Conservation (phyloP, 805 yeast genomes). For the Myxozyma udenii region DNA sequence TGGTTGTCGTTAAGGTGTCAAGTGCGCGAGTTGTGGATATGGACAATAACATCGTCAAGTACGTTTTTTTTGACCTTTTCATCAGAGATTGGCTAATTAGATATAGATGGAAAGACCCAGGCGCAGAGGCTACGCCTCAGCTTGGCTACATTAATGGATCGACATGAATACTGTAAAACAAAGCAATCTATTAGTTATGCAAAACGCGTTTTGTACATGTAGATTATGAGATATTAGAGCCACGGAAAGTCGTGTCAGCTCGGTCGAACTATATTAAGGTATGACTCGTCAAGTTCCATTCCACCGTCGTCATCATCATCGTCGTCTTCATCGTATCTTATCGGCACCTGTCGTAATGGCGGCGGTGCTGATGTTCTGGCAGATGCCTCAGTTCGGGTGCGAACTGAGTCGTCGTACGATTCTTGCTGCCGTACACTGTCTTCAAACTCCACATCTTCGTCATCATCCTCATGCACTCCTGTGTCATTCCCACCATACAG, state of each 20-base stretch:
- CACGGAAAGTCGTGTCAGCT: neutral
- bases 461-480: neutral
- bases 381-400: constrained; percentile 7
- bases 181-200: too few relatives aligned
- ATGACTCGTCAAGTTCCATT: constrained; percentile 21
- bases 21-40: constrained; percentile 78
- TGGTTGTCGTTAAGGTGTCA: constrained; percentile 61
- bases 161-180: too few relatives aligned
- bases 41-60: constrained; percentile 50
- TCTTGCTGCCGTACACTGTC: neutral
- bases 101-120: constrained; percentile 27
- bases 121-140: constrained; percentile 23
- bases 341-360: constrained; percentile 3
- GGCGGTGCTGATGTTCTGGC: neutral
- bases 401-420: constrained; percentile 4
- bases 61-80: neutral
- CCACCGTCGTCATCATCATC: constrained; percentile 16
- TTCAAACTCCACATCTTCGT: neutral
- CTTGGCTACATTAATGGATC: neutral
- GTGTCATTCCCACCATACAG: neutral
- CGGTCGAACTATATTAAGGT: constrained; percentile 4
- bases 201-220: too few relatives aligned
- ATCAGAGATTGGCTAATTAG: neutral
- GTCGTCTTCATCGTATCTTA: constrained; percentile 10
- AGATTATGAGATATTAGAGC: neutral